Conservation (phyloP, 148 eudicot species). For the Cornus florida region DNA sequence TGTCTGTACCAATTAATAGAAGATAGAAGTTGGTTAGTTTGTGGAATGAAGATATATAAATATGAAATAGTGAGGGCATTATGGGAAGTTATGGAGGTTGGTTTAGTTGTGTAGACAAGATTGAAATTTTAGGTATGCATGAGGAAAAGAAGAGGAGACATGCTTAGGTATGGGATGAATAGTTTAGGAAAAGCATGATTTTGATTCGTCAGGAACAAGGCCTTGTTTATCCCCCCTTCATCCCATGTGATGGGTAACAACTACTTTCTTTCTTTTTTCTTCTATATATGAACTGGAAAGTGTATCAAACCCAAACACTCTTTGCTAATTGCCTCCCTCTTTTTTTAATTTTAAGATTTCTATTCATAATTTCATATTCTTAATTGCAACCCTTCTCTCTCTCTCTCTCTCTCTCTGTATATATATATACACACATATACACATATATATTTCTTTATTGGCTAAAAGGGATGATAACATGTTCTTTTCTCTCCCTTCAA, state of each 20-base stretch:
- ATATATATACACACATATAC: too few species aligned
- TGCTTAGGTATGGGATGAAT: conserved; percentile 20
- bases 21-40: too few species aligned
- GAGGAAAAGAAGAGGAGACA: conserved; percentile 20
- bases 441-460: background rate
- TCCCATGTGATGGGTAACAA: conserved; percentile 38
- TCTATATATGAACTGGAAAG: conserved; percentile 31
- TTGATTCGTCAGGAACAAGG: conserved; percentile 20
- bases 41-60: too few species aligned
- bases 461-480: conserved; percentile 18
- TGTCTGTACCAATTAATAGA: too few species aligned
- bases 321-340: conserved; percentile 17
- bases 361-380: background rate
- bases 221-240: conserved; percentile 15
- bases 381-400: background rate
- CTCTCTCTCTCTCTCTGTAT: background rate
- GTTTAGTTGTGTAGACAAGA: conserved; percentile 19
- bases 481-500: conserved; percentile 40
- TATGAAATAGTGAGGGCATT: background rate
- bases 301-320: conserved; percentile 25
- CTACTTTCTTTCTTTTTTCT: conserved; percentile 18
- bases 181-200: conserved; percentile 25
- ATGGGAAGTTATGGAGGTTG: background rate
- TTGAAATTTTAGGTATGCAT: conserved; percentile 9
- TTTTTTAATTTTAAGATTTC: background rate